Percentiles rank a stretch among this genome's conserved stretches.
phyloP scores from a whole-genome alignment of 371 early-diverging fungal genomes.

The Syncephalastrum racemosum region DNA sequence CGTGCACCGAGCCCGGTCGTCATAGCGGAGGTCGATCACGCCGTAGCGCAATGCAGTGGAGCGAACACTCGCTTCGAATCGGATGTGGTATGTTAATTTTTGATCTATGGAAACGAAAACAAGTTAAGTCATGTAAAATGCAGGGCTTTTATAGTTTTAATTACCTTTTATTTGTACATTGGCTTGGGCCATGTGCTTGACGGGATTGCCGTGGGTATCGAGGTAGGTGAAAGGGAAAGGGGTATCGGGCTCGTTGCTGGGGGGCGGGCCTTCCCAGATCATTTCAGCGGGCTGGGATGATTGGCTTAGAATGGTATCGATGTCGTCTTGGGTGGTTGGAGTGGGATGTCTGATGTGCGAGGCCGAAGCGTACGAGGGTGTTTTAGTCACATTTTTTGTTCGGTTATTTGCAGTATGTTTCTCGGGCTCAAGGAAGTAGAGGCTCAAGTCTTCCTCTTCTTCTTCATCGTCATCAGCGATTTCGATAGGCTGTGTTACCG shows the following conservation, averaged over 20 bases:
- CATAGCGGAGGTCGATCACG: too few species aligned
- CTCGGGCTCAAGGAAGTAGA: constrained; percentile 16
- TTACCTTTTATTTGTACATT: constrained; percentile 11
- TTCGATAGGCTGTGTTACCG: background rate
- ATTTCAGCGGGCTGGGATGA: background rate
- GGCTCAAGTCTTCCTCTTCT: constrained; percentile 18
- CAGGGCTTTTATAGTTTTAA: too few species aligned
- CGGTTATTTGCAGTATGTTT: background rate
- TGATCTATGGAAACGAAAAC: too few species aligned
- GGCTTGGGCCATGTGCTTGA: constrained; percentile 28
- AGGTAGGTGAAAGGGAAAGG: constrained; percentile 32
- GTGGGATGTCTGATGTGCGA: too few species aligned
- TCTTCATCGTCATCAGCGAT: constrained; percentile 6
- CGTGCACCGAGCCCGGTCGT: too few species aligned
- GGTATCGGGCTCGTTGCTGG: too few species aligned
- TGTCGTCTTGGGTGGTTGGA: background rate
- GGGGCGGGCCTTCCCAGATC: too few species aligned
- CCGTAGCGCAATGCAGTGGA: too few species aligned
- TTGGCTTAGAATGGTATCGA: background rate
- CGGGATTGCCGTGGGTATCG: constrained; percentile 16
- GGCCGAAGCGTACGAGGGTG: too few species aligned
- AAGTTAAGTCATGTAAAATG: too few species aligned
- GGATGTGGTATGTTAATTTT: constrained; percentile 26
- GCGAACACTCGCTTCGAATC: constrained; percentile 14
- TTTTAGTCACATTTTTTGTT: background rate